phyloP scores from a whole-genome alignment of 441 rosid genomes.

The Biscutella laevigata region DNA sequence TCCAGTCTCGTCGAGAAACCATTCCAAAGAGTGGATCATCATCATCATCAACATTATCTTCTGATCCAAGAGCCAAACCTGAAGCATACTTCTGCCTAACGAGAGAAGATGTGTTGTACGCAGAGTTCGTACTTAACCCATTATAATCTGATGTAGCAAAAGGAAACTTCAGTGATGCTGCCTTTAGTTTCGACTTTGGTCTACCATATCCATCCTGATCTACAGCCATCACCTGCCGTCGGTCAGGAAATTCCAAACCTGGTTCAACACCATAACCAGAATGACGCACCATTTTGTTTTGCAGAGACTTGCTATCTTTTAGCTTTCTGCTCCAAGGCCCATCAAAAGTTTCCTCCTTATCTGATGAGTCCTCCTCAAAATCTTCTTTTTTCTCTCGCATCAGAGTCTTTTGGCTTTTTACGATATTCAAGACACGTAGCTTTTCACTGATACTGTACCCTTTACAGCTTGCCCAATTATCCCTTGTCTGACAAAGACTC shows the following conservation, averaged over 20 bases:
- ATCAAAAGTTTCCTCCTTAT: slow-evolving; percentile 53
- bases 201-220: slow-evolving; percentile 49
- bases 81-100: slow-evolving; percentile 40
- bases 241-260: slow-evolving; percentile 40
- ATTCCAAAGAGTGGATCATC: slow-evolving; percentile 52
- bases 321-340: slow-evolving; percentile 48
- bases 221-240: slow-evolving; percentile 28
- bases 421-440: slow-evolving; percentile 76
- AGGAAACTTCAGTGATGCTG: slow-evolving; percentile 38
- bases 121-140: slow-evolving; percentile 45
- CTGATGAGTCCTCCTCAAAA: slow-evolving; percentile 51
- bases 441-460: slow-evolving; percentile 84
- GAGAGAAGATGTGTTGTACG: slow-evolving; percentile 35
- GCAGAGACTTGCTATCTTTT: slow-evolving; percentile 45
- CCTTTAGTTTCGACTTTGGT: slow-evolving; percentile 54
- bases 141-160: slow-evolving; percentile 35
- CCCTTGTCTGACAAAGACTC: slow-evolving; percentile 79
- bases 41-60: slow-evolving; percentile 41
- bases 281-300: slow-evolving; percentile 33
- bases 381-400: slow-evolving; percentile 67
- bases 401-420: slow-evolving; percentile 77
- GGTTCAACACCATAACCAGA: slow-evolving; percentile 37
- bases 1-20: slow-evolving; percentile 42
- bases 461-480: slow-evolving; percentile 74
- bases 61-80: slow-evolving; percentile 35